Conservation (phyloP, 352 stramenopile species). For the Thraustochytrium aureum region DNA sequence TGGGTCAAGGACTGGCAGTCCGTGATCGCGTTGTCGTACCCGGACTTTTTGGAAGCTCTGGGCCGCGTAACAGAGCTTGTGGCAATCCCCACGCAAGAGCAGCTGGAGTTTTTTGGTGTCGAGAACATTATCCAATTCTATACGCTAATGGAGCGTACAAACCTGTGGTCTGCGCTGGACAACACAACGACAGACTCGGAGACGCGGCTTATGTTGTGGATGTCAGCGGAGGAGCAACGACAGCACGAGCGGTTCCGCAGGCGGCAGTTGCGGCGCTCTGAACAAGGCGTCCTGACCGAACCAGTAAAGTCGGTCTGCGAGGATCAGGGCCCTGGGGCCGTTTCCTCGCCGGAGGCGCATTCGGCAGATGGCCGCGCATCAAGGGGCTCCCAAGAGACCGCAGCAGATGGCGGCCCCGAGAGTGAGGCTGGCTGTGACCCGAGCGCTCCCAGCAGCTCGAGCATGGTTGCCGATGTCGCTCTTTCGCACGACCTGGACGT, state of each 20-base stretch:
- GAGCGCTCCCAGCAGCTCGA: too few species aligned
- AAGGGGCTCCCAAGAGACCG: too few species aligned
- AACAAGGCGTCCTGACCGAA: background rate
- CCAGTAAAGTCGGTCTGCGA: background rate
- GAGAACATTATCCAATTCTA: slow-evolving; percentile 52
- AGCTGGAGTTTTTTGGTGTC: slow-evolving; percentile 50
- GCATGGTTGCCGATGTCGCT: background rate
- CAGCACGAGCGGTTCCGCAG: background rate
- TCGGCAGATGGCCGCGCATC: too few species aligned
- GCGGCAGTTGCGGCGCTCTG: background rate
- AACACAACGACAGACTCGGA: background rate
- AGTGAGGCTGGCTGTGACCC: too few species aligned
- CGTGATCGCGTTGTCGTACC: slow-evolving; percentile 25
- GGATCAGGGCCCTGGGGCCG: background rate
- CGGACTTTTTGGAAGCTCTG: slow-evolving; percentile 46
- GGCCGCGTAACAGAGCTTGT: slow-evolving; percentile 39
- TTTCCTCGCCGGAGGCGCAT: background rate
- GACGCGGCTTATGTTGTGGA: slow-evolving; percentile 44
- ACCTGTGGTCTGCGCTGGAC: slow-evolving; percentile 46
- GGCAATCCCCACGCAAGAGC: slow-evolving; percentile 1
- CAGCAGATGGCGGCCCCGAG: too few species aligned
- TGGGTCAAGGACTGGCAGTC: slow-evolving; percentile 40
- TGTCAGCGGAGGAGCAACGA: slow-evolving; percentile 4
- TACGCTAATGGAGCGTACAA: slow-evolving; percentile 49
- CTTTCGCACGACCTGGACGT: background rate